Percentiles rank a stretch among this genome's conserved stretches.
Conservation (phyloP, 257 asterid species). For the Penstemon newberryi region DNA sequence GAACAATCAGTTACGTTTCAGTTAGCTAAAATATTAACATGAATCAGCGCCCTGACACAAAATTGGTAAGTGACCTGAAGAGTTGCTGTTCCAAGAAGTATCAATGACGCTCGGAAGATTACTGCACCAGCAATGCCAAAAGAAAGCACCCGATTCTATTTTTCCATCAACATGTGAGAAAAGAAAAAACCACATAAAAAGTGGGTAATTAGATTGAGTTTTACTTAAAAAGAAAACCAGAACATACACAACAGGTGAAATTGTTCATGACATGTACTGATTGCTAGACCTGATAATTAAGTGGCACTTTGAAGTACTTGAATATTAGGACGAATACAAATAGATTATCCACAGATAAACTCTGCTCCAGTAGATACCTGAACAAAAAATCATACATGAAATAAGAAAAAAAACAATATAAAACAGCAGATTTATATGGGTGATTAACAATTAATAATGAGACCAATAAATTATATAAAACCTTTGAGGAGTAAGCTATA, state of each 20-base stretch:
- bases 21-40: constrained; percentile 21
- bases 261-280: constrained; percentile 23
- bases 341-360: constrained; percentile 95
- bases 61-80: constrained; percentile 68
- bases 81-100: constrained; percentile 95
- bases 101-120: constrained; percentile 73
- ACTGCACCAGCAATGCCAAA: constrained; percentile 98
- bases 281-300: constrained; percentile 68
- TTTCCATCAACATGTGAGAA: constrained; percentile 24
- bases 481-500: neutral
- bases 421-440: constrained; percentile 1
- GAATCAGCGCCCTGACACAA: neutral
- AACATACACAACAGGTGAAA: constrained; percentile 20
- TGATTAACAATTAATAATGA: neutral
- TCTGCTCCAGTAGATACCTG: constrained; percentile 96
- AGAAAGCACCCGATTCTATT: constrained; percentile 83
- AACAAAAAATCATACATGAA: constrained; percentile 26
- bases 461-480: neutral
- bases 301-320: constrained; percentile 95
- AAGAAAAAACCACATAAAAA: constrained; percentile 22
- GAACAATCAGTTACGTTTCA: constrained; percentile 15
- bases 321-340: constrained; percentile 90
- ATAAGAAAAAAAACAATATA: constrained; percentile 10
- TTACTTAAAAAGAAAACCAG: constrained; percentile 20
- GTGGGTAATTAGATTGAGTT: constrained; percentile 23